Evolutionary conservation across 2,329 filamentous ascomycete genomes (phyloP), one percentile per base, ranked within the genome.

Genomic region (Pezicula neosporulosa): DNA sequence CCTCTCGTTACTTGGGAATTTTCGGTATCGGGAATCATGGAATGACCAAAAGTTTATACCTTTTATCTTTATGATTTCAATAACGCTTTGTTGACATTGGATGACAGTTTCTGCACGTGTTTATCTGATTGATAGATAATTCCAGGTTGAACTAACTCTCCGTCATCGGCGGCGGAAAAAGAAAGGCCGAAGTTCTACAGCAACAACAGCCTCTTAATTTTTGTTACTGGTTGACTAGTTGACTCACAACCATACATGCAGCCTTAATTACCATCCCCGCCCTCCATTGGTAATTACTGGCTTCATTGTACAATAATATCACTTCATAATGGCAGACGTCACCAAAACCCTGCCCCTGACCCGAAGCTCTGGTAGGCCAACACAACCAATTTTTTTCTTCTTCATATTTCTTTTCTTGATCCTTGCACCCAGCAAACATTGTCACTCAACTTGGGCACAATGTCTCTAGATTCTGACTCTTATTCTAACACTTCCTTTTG

Each of bases 321-420:
- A 33, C 19, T 21, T 45, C 61, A 49, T 49, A 9, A 82, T 83
- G 81, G 77, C 81, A 42, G 77, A 81, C 63, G 67, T 74, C 7
- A 69, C 71, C 6, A 78, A 75, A 19, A 75, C 77, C 47, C 81
- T 76, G 6, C 86, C 87, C 3, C 79, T 97, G 19, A 90, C 83
- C 16, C 85, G 89, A 43, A 71, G 75, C 47, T 91, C 89, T 13
- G 24, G 24, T 24, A 24, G 5, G 24, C 24, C 24, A 3, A 24
- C 24, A 24, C 3, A 24, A 4, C 3, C 1, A 24, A 6, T 24
- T 24, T 24, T 24, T 24, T 24, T 24, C 7, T 24, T 24, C 7
- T 24, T 24, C 7, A 24, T 24, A 24, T 24, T 24, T 24, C 24
- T 24, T 24, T 24, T 24, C 24, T 24, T 24, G 24, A 1, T 24